Percentiles rank a stretch among this genome's conserved stretches.
These are phyloP conservation scores for Moricandia arvensis DNA, from an alignment of 345 rosid species.

Conservation along the genomic window DNA sequence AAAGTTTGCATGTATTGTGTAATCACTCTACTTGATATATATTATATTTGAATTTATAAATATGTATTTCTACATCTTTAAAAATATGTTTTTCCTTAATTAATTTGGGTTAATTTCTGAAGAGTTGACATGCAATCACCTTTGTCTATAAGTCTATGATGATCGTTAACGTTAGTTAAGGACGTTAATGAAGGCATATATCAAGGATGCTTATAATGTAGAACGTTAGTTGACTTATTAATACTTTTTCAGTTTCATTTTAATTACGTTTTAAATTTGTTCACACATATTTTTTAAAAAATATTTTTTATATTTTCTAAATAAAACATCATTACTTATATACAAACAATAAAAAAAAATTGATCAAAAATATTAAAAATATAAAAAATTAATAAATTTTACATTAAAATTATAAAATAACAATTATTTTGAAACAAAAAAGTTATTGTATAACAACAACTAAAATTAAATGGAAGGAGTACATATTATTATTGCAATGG, in stretches of 20 bases:
- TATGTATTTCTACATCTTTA: not conserved
- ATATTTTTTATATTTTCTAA: too few species aligned
- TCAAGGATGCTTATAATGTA: not conserved
- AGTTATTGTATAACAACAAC: too few species aligned
- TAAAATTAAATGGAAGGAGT: too few species aligned
- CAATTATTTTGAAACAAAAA: too few species aligned
- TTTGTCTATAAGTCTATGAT: not conserved
- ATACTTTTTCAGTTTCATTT: not conserved
- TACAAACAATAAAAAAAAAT: too few species aligned
- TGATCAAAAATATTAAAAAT: too few species aligned
- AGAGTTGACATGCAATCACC: not conserved
- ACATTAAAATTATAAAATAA: too few species aligned
- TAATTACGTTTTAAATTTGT: too few species aligned
- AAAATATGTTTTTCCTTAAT: not conserved
- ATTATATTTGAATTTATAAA: not conserved
- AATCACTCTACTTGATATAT: not conserved
- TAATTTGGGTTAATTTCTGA: not conserved
- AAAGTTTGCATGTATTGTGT: not conserved
- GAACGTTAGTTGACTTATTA: not conserved
- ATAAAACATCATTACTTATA: too few species aligned
- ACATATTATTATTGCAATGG: slow-evolving; percentile 11
- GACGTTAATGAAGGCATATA: not conserved
- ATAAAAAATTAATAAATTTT: too few species aligned
- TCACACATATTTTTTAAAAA: too few species aligned
- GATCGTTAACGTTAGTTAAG: not conserved